Conservation (phyloP, 164 flowering plant genomes). For the Aristolochia californica region DNA sequence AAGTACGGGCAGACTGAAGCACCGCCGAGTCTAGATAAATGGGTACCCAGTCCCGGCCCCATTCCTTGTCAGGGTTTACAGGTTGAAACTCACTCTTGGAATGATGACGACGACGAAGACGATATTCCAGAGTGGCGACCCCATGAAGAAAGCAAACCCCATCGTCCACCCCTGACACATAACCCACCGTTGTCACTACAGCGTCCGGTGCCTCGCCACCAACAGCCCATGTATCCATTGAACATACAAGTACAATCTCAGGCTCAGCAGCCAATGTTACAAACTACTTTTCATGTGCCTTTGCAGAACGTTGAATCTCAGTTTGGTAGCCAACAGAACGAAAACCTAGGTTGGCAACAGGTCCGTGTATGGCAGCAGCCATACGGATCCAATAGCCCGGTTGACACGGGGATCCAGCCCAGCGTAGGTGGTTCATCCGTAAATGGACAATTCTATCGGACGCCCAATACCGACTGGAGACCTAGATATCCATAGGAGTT, state of each 20-base stretch:
- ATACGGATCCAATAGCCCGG: constrained; percentile 1
- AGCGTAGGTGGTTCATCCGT: too few species aligned
- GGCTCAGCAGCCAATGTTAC: constrained; percentile 5
- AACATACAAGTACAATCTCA: not conserved
- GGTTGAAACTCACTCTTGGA: constrained; percentile 41
- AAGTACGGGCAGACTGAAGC: constrained; percentile 56
- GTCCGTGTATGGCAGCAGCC: constrained; percentile 12
- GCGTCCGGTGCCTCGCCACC: not conserved
- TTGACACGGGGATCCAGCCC: not conserved
- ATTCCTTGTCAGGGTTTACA: constrained; percentile 6
- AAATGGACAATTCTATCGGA: too few species aligned
- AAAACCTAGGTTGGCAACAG: constrained; percentile 15
- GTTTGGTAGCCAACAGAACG: constrained; percentile 6
- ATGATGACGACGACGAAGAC: constrained; percentile 55
- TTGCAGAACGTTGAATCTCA: constrained; percentile 9
- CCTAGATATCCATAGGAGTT: too few species aligned
- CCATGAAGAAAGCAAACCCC: constrained; percentile 14
- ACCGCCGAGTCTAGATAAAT: constrained; percentile 3
- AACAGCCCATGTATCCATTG: not conserved
- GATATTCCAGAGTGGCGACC: constrained; percentile 99
- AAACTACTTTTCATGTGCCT: constrained; percentile 1
- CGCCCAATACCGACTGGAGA: too few species aligned
- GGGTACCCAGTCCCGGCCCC: constrained; percentile 4
- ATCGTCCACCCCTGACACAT: constrained; percentile 14
- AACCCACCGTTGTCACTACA: constrained; percentile 1